Evolutionary conservation across 768 basidiomycete species (phyloP).

Genomic region (Myochromella boudieri): DNA sequence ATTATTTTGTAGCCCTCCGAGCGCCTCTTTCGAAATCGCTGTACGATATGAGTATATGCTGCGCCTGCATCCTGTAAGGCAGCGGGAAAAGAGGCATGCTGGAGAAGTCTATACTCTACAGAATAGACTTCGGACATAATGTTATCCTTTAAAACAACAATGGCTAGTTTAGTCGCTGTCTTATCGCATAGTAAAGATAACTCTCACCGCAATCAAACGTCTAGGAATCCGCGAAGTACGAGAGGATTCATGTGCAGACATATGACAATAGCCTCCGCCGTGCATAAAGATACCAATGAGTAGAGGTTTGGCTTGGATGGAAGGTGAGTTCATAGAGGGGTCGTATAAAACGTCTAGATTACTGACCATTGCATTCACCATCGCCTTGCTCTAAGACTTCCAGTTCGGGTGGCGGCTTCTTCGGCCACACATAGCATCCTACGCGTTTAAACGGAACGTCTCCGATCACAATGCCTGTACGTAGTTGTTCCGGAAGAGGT

Average conservation of each 20-base stretch:
- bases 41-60: constrained; percentile 47
- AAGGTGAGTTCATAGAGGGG: too few relatives aligned
- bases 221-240: constrained; percentile 49
- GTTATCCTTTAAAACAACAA: constrained; percentile 22
- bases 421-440: constrained; percentile 51
- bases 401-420: constrained; percentile 20
- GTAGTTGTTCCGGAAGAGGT: constrained; percentile 36
- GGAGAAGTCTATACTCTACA: constrained; percentile 53
- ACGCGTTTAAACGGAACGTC: constrained; percentile 39
- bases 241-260: constrained; percentile 52
- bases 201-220: constrained; percentile 38
- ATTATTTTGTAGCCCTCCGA: constrained; percentile 34
- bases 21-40: constrained; percentile 22
- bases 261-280: constrained; percentile 57
- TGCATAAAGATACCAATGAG: constrained; percentile 52
- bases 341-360: too few relatives aligned
- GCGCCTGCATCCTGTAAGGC: constrained; percentile 53
- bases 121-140: constrained; percentile 37
- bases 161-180: not conserved
- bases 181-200: not conserved
- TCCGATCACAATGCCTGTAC: constrained; percentile 42
- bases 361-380: too few relatives aligned
- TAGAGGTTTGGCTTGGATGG: constrained; percentile 24
- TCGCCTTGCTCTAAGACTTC: constrained; percentile 6
- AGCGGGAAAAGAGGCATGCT: constrained; percentile 53